phyloP scores from a whole-genome alignment of 495 filamentous ascomycete genomes.

The Lineolata rhizophorae region DNA sequence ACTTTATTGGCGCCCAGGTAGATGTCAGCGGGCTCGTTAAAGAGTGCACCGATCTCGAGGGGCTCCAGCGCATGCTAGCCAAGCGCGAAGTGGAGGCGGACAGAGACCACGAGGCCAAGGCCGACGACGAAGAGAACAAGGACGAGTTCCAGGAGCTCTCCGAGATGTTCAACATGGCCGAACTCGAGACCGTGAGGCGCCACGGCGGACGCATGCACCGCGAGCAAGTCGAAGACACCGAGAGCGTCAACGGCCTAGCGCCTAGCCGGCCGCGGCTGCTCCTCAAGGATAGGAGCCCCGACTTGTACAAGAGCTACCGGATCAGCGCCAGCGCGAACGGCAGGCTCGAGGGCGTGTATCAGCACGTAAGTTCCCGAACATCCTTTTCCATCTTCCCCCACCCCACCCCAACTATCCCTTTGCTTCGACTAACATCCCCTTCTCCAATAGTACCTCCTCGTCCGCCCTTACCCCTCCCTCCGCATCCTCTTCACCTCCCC shows the following conservation, averaged over 20 bases:
- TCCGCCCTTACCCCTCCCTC: slow-evolving; percentile 36
- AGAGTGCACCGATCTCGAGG: slow-evolving; percentile 35
- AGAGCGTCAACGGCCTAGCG: neutral
- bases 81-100: slow-evolving; percentile 13
- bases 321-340: slow-evolving; percentile 6
- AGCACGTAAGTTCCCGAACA: slow-evolving; percentile 11
- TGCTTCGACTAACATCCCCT: neutral
- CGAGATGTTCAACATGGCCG: slow-evolving; percentile 37
- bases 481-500: slow-evolving; percentile 45
- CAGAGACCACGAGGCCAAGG: slow-evolving; percentile 13
- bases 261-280: neutral
- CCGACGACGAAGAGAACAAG: slow-evolving; percentile 10
- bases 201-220: slow-evolving; percentile 33
- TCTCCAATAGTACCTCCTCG: slow-evolving; percentile 30
- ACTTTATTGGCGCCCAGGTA: slow-evolving; percentile 44
- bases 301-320: slow-evolving; percentile 1
- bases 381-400: too few species aligned
- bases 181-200: slow-evolving; percentile 33
- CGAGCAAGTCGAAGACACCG: slow-evolving; percentile 22
- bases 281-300: slow-evolving; percentile 9
- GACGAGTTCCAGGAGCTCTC: slow-evolving; percentile 34
- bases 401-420: neutral
- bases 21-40: slow-evolving; percentile 41
- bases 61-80: slow-evolving; percentile 23
- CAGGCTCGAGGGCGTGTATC: slow-evolving; percentile 13